These are phyloP conservation scores for Trichoderma simmonsii DNA, from an alignment of 2,329 filamentous ascomycete species.

Conservation along the genomic window DNA sequence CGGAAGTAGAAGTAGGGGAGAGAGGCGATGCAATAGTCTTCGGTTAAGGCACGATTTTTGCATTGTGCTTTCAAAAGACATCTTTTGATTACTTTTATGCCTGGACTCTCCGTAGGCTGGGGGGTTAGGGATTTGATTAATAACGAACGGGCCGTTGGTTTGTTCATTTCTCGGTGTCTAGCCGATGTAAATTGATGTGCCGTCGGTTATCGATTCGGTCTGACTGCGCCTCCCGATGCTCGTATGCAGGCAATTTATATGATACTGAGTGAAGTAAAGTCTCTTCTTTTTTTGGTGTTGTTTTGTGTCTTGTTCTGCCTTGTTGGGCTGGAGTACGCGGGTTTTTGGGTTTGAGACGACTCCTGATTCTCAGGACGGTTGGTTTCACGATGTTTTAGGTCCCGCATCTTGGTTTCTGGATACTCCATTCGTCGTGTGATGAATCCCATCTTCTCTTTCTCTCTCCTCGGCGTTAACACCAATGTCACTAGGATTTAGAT, in stretches of 20 bases:
- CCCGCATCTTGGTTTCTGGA: neutral
- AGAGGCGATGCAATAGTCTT: neutral
- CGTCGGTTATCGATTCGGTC: neutral
- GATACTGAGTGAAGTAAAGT: neutral
- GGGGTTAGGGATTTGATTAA: neutral
- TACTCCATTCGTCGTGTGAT: neutral
- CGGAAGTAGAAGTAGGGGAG: neutral
- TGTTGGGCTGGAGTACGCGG: neutral
- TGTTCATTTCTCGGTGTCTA: neutral
- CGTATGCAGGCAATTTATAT: conserved; percentile 9
- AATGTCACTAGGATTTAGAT: neutral
- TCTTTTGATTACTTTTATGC: neutral
- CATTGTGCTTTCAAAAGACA: neutral
- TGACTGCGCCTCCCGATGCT: neutral
- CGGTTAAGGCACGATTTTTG: neutral
- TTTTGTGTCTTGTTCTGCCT: neutral
- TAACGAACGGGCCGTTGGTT: neutral
- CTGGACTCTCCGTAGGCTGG: neutral
- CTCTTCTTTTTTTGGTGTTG: neutral
- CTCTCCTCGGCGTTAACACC: neutral
- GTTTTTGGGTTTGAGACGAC: neutral
- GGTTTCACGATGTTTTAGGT: neutral
- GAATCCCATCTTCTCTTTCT: neutral
- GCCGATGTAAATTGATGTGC: neutral
- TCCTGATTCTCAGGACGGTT: neutral